A percentile compares a stretch with the other conserved stretches of the same genome.
These are phyloP conservation scores for Saccharomyces hybrid DNA, from an alignment of 1,139 yeast species.

Conservation along the genomic window DNA sequence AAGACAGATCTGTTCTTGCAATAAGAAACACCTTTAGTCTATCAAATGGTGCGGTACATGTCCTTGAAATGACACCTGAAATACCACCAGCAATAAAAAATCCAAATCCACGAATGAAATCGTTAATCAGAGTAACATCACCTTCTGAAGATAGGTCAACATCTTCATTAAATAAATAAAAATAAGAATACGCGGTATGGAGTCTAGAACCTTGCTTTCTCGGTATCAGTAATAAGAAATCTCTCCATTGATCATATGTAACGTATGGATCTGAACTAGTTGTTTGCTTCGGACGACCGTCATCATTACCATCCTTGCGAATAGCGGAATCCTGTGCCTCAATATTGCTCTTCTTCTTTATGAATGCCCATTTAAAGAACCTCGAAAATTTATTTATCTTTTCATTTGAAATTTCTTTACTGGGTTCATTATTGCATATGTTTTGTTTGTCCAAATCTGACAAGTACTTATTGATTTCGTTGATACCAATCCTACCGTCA, in stretches of 20 bases:
- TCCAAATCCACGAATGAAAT: conserved; percentile 76
- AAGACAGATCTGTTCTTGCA: conserved; percentile 78
- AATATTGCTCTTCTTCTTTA: conserved; percentile 46
- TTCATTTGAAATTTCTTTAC: conserved; percentile 1
- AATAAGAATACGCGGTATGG: conserved; percentile 70
- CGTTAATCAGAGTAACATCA: conserved; percentile 78
- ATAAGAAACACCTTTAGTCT: conserved; percentile 87
- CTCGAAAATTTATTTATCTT: conserved; percentile 13
- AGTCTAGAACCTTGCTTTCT: conserved; percentile 60
- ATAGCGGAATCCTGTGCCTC: background rate
- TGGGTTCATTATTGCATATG: conserved; percentile 1
- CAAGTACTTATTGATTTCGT: conserved; percentile 62
- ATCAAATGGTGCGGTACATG: conserved; percentile 96
- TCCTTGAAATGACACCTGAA: conserved; percentile 94
- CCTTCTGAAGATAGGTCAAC: conserved; percentile 77
- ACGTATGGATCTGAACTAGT: conserved; percentile 39
- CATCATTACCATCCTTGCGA: conserved; percentile 43
- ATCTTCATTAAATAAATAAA: conserved; percentile 56
- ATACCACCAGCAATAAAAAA: conserved; percentile 91
- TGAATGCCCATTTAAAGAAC: conserved; percentile 39
- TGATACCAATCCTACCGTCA: conserved; percentile 63
- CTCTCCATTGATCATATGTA: conserved; percentile 80
- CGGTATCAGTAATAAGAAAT: conserved; percentile 76
- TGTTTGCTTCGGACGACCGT: conserved; percentile 5
- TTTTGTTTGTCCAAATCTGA: conserved; percentile 28